Evolutionary conservation across 2,329 filamentous ascomycete genomes (phyloP).

Genomic region (Fusarium sp.): DNA sequence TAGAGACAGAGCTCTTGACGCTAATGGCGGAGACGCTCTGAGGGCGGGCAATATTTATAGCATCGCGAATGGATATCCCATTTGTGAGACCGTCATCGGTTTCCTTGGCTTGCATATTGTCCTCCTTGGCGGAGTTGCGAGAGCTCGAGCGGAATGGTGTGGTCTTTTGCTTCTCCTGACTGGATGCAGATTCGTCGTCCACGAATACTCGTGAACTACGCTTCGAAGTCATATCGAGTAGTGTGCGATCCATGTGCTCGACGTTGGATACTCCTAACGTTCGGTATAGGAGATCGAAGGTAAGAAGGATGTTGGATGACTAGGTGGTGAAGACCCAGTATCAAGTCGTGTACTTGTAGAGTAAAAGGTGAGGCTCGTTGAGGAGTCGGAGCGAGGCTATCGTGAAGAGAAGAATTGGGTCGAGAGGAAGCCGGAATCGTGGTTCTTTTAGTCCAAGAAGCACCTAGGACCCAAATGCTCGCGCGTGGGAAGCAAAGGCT

Average conservation of each 20-base stretch:
- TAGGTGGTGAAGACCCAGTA: background rate
- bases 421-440: slow-evolving; percentile 3
- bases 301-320: background rate
- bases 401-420: slow-evolving; percentile 23
- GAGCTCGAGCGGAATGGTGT: slow-evolving; percentile 45
- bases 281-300: background rate
- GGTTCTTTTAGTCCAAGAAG: slow-evolving; percentile 29
- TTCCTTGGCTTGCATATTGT: slow-evolving; percentile 36
- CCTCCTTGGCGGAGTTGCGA: slow-evolving; percentile 44
- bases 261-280: background rate
- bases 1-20: slow-evolving; percentile 28
- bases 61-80: slow-evolving; percentile 23
- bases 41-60: slow-evolving; percentile 23
- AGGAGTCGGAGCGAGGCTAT: slow-evolving; percentile 18
- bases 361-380: slow-evolving; percentile 14
- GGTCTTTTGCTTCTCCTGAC: slow-evolving; percentile 14
- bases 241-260: slow-evolving; percentile 9
- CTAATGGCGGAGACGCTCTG: slow-evolving; percentile 20
- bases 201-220: slow-evolving; percentile 36
- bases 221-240: slow-evolving; percentile 36
- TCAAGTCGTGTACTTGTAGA: background rate
- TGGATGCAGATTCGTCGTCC: slow-evolving; percentile 31
- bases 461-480: slow-evolving; percentile 35
- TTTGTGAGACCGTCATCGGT: slow-evolving; percentile 38
- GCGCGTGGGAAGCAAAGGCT: slow-evolving; percentile 35